Conservation (phyloP, 2,329 filamentous ascomycete genomes). For the Pyricularia grisea region DNA sequence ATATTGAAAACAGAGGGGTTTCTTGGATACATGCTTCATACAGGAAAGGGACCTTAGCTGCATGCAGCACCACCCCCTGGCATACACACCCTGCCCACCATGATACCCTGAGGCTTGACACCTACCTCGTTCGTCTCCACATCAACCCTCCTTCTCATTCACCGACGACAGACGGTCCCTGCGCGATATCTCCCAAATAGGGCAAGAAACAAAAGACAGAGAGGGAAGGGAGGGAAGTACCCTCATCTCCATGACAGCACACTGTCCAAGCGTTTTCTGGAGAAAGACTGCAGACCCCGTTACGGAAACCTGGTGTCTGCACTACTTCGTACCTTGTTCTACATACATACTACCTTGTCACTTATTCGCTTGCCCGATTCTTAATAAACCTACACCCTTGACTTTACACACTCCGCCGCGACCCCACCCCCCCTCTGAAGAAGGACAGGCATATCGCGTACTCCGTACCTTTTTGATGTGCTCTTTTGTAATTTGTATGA, state of each 20-base stretch:
- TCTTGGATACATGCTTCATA: background rate
- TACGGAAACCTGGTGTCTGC: background rate
- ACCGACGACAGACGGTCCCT: background rate
- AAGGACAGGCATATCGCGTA: background rate
- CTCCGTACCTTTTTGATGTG: background rate
- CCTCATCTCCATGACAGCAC: background rate
- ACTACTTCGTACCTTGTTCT: background rate
- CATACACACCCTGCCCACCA: background rate
- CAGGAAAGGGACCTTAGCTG: background rate
- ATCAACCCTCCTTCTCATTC: background rate
- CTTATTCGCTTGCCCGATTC: background rate
- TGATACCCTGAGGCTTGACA: background rate
- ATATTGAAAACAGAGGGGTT: background rate
- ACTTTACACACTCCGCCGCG: background rate
- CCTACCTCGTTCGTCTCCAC: background rate
- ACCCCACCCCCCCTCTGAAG: background rate
- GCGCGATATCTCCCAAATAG: background rate
- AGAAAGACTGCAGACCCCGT: background rate
- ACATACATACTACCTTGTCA: background rate
- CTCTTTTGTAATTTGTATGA: background rate
- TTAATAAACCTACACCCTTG: background rate
- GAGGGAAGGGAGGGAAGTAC: background rate
- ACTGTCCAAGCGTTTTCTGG: background rate
- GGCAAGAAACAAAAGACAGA: background rate
- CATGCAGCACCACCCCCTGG: background rate